Percentiles rank a stretch among this genome's conserved stretches.
These are phyloP conservation scores for Arctium lappa DNA, from an alignment of 129 eudicot species.

Conservation along the genomic window DNA sequence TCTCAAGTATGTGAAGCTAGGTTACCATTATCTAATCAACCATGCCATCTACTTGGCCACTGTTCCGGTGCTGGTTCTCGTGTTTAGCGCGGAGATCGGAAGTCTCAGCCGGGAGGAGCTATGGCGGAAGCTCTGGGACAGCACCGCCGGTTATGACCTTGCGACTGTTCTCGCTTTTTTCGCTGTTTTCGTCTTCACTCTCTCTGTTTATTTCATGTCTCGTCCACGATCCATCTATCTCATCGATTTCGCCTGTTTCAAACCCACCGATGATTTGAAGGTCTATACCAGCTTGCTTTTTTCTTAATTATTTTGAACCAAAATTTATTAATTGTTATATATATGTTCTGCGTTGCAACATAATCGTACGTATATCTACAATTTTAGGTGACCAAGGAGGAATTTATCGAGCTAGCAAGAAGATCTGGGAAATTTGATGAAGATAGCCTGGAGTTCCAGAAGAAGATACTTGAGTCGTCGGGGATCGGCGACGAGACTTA, in stretches of 20 bases:
- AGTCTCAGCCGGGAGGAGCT: constrained; percentile 68
- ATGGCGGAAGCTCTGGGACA: constrained; percentile 74
- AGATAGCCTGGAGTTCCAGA: constrained; percentile 70
- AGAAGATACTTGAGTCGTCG: constrained; percentile 69
- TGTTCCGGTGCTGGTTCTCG: constrained; percentile 60
- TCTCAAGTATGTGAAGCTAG: constrained; percentile 78
- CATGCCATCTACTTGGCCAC: constrained; percentile 84
- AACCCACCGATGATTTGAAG: constrained; percentile 84
- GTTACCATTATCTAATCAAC: constrained; percentile 84
- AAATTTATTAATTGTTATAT: too few species aligned
- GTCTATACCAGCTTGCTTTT: constrained; percentile 19
- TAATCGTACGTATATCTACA: neutral
- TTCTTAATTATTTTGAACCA: too few species aligned
- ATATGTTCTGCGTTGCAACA: too few species aligned
- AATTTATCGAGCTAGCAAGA: constrained; percentile 79
- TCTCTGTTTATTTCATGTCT: constrained; percentile 82
- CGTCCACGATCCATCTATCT: constrained; percentile 72
- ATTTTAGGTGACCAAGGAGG: constrained; percentile 67
- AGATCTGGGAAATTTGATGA: constrained; percentile 87
- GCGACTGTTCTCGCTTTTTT: constrained; percentile 70
- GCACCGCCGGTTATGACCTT: constrained; percentile 62
- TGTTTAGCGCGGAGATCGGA: constrained; percentile 80
- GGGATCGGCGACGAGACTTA: constrained; percentile 95
- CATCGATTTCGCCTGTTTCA: constrained; percentile 90
- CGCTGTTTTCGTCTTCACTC: constrained; percentile 61